phyloP scores from a whole-genome alignment of 345 rosid species.

The Populus davidiana region DNA sequence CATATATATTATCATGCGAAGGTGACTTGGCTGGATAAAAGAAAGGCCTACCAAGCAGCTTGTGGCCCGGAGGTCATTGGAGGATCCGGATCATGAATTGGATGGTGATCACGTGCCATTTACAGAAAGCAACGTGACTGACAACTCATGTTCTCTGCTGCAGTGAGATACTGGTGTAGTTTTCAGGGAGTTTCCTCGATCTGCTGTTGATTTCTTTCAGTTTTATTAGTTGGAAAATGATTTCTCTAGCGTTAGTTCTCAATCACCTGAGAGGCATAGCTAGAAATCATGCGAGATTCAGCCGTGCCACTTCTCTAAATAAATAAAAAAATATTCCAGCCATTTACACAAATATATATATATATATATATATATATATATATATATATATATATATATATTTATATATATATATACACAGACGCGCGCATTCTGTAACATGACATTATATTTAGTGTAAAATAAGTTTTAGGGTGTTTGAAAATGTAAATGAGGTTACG shows the following conservation, averaged over 20 bases:
- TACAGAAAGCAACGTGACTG: constrained; percentile 2
- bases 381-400: too few relatives aligned
- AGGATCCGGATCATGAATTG: neutral
- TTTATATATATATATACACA: too few relatives aligned
- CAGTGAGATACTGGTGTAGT: neutral
- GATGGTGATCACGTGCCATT: neutral
- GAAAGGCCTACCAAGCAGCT: neutral
- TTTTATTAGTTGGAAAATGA: neutral
- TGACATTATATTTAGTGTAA: too few relatives aligned
- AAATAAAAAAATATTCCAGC: too few relatives aligned
- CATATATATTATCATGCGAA: neutral
- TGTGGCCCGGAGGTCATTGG: neutral
- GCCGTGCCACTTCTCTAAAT: neutral
- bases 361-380: too few relatives aligned
- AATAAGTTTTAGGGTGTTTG: too few relatives aligned
- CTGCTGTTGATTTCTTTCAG: neutral
- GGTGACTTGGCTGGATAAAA: neutral
- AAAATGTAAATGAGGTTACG: too few relatives aligned
- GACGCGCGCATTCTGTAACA: too few relatives aligned
- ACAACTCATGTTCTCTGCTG: neutral
- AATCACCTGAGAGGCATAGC: neutral
- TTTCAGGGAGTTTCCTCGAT: neutral
- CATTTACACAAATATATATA: too few relatives aligned
- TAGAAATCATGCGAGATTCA: neutral
- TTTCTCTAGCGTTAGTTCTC: neutral